Evolutionary conservation across 768 basidiomycete genomes (phyloP), one percentile per base, ranked within the genome.

Genomic region (Lactarius akahatsu): DNA sequence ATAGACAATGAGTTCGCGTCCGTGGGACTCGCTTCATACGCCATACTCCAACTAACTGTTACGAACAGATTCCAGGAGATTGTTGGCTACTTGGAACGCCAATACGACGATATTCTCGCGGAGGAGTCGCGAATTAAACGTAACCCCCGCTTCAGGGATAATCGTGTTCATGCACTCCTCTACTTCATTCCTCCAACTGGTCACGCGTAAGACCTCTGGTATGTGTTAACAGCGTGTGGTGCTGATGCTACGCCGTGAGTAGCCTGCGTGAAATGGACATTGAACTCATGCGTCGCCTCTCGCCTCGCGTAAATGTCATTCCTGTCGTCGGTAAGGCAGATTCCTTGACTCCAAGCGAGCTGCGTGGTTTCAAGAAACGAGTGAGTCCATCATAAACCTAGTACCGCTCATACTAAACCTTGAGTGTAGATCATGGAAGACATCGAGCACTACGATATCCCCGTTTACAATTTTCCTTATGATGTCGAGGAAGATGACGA

Each of bases 121-220:
- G 96, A 98, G 77, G 97, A 99, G 80, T 96, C 94, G 62, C 87
- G 97, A 71, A 99, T 99, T 80, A 98, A 97, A 82, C 96, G 97
- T 83, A 98, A 98, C 79, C 96, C 96, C 36, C 90, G 97, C 69
- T 99, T 98, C 86, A 89, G 95, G 75, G 97, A 99, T 78, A 98
- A 98, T 82, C 85, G 97, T 70, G 88, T 98, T 2, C 97, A 98
- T 71, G 96, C 95, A 30, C 82, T 98, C 64, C 84, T 99, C 64
- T 98, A 98, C 81, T 99, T 99, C 76, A 98, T 98, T 80, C 90
- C 96, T 52, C 97, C 97, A 5, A 98, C 96, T n/a, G 96, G 96
- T 1, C 96, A 98, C 73, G 82, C 94, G 94, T 96, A 82, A 71
- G 93, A 30, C 20, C 60, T 41, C 28, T 26, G 16, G 20, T 60